phyloP scores from a whole-genome alignment of 306 rosid genomes.

The Prinsepia uniflora region DNA sequence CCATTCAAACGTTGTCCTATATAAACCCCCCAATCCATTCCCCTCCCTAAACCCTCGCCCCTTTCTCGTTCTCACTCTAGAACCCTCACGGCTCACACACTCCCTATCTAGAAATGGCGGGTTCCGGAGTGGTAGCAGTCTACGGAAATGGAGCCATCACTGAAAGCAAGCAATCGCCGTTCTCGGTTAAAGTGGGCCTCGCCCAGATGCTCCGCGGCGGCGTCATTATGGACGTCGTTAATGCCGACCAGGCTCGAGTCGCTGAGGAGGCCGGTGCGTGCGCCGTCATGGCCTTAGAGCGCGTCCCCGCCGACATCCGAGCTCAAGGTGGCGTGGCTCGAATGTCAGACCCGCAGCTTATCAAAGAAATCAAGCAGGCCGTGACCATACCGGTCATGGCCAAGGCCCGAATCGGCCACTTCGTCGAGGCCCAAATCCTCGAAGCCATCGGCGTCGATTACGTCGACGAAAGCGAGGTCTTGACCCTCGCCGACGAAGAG shows the following conservation, averaged over 20 bases:
- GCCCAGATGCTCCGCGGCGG: slow-evolving; percentile 98
- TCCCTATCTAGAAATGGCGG: slow-evolving; percentile 48
- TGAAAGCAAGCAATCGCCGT: slow-evolving; percentile 65
- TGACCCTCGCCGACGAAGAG: slow-evolving; percentile 74
- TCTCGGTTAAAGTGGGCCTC: slow-evolving; percentile 81
- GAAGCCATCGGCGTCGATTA: slow-evolving; percentile 81
- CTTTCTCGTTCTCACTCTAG: neutral
- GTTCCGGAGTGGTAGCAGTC: slow-evolving; percentile 73
- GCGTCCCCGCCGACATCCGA: slow-evolving; percentile 82
- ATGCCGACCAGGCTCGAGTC: slow-evolving; percentile 87
- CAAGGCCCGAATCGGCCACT: slow-evolving; percentile 87
- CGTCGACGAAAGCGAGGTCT: slow-evolving; percentile 82
- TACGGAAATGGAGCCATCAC: slow-evolving; percentile 77
- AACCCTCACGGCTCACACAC: neutral
- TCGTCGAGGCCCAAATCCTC: slow-evolving; percentile 87
- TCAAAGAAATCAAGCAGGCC: slow-evolving; percentile 75
- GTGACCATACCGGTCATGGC: slow-evolving; percentile 95
- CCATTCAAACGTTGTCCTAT: slow-evolving; percentile 22
- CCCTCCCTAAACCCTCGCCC: slow-evolving; percentile 12
- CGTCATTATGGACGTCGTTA: slow-evolving; percentile 88
- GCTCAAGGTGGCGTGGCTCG: slow-evolving; percentile 90
- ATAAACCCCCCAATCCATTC: slow-evolving; percentile 17
- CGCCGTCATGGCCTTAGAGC: slow-evolving; percentile 88
- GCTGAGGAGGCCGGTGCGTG: slow-evolving; percentile 92
- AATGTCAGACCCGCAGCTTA: slow-evolving; percentile 80